phyloP scores from a whole-genome alignment of 192 early-diverging fungal genomes.

The Coemansia sp. region DNA sequence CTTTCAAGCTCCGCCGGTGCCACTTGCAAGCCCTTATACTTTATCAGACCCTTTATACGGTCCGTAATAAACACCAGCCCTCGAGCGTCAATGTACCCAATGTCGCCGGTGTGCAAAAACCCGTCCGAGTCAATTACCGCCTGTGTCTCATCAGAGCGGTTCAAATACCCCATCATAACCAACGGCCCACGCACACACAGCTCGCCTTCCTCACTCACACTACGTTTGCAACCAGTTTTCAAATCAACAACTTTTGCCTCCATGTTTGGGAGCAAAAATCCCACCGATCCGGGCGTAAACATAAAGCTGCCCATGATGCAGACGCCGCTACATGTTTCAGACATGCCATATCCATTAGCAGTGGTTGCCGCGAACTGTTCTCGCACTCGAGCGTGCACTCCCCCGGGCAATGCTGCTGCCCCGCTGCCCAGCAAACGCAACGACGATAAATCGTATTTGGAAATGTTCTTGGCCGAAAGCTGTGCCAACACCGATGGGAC shows the following conservation, averaged over 20 bases:
- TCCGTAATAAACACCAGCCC: constrained; percentile 63
- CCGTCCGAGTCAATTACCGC: constrained; percentile 64
- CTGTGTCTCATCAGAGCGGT: constrained; percentile 71
- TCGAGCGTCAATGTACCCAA: constrained; percentile 64
- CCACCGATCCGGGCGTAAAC: constrained; percentile 62
- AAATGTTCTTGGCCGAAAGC: constrained; percentile 68
- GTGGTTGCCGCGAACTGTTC: constrained; percentile 48
- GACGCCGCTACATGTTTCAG: constrained; percentile 49
- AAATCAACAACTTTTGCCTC: constrained; percentile 72
- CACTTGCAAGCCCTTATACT: constrained; percentile 83
- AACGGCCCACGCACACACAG: constrained; percentile 83
- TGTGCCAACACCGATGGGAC: constrained; percentile 66
- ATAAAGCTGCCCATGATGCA: constrained; percentile 6
- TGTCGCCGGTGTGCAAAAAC: constrained; percentile 82
- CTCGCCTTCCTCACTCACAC: constrained; percentile 65
- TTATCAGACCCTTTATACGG: constrained; percentile 87
- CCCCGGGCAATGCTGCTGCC: constrained; percentile 81
- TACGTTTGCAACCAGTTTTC: constrained; percentile 36
- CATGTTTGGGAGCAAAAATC: constrained; percentile 70
- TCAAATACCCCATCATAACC: constrained; percentile 82
- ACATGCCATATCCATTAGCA: constrained; percentile 68
- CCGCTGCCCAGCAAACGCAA: constrained; percentile 64
- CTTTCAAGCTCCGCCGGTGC: constrained; percentile 85
- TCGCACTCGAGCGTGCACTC: constrained; percentile 55
- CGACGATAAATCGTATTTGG: constrained; percentile 63